Conservation (phyloP, 345 rosid genomes). For the Citrus maxima region DNA sequence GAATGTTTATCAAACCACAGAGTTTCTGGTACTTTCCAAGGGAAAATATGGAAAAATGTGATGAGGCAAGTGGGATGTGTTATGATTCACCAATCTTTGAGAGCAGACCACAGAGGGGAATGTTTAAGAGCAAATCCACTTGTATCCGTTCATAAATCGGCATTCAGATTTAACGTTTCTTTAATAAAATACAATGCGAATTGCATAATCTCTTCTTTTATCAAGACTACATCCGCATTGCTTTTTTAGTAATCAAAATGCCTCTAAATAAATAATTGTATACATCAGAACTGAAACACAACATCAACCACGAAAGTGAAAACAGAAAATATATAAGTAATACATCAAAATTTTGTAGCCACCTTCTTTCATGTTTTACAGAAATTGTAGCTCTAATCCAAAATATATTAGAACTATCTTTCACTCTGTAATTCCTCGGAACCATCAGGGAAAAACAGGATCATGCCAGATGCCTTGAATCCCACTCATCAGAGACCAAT, state of each 20-base stretch:
- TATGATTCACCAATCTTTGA: slow-evolving; percentile 44
- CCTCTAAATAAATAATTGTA: not conserved
- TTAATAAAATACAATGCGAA: not conserved
- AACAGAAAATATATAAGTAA: not conserved
- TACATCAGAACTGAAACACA: slow-evolving; percentile 17
- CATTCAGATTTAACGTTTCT: not conserved
- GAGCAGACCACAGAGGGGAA: slow-evolving; percentile 31
- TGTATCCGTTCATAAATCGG: slow-evolving; percentile 41
- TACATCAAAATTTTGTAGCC: not conserved
- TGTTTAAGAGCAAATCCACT: slow-evolving; percentile 51
- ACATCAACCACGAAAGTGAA: not conserved
- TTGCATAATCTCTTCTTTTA: not conserved
- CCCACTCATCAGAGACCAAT: not conserved
- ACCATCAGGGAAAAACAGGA: not conserved
- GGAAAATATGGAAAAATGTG: slow-evolving; percentile 12
- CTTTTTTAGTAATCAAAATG: not conserved
- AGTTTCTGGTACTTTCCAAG: slow-evolving; percentile 23
- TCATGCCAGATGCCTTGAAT: not conserved
- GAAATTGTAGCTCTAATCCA: not conserved
- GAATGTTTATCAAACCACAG: slow-evolving; percentile 23
- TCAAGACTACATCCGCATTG: not conserved
- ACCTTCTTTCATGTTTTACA: not conserved
- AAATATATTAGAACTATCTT: not conserved
- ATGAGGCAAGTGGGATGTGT: slow-evolving; percentile 5
- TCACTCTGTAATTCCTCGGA: not conserved